Base-by-base conservation (phyloP, 2,329 filamentous ascomycete species). In the Cordyceps pruinosa region DNA sequence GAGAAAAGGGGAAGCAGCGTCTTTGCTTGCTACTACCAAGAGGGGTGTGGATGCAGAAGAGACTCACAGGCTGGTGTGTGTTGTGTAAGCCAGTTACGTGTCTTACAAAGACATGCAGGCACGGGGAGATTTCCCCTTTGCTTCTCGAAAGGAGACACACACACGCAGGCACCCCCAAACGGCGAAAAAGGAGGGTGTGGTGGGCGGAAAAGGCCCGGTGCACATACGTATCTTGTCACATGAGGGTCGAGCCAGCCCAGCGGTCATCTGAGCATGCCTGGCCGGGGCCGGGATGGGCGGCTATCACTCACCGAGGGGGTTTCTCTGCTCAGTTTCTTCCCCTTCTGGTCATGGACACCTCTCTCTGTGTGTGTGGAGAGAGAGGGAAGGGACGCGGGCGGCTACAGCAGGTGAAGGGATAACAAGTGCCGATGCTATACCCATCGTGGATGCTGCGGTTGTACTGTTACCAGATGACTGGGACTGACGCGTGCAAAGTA, bases 141-240 rank as follows among this genome's bases (percentile, higher is more conserved):
- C 17, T 51, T 17, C 3, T 15, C 10, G 25, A 26, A 49, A 25
- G 17, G 17, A 26, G 19, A 49, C 32, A 19, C 15, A 12, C 19
- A n/a, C 39, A 48, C 19, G 25, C 19, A 48, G n/a, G 35, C 19
- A 25, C 21, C 5, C 30, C 9, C 39, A 35, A 13, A 13, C 21
- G 37, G 32, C n/a, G 45, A 35, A 3, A 41, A n/a, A 1, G 21
- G 19, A 26, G 23, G 23, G 17, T 46, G 17, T 46, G 42, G 25
- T 28, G 9, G 25, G 10, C 23, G 19, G n/a, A 26, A n/a, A 28
- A 30, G 19, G n/a, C 12, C 21, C 48, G 25, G 25, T 15, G 35
- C 39, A 53, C 50, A 53, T 53, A 42, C 50, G 12, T 15, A 19
- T 12, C n/a, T 34, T 5, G 50, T 53, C 50, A 53, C 50, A 53